Base-by-base conservation (phyloP, 352 stramenopile genomes). In the Phytophthora litchii region DNA sequence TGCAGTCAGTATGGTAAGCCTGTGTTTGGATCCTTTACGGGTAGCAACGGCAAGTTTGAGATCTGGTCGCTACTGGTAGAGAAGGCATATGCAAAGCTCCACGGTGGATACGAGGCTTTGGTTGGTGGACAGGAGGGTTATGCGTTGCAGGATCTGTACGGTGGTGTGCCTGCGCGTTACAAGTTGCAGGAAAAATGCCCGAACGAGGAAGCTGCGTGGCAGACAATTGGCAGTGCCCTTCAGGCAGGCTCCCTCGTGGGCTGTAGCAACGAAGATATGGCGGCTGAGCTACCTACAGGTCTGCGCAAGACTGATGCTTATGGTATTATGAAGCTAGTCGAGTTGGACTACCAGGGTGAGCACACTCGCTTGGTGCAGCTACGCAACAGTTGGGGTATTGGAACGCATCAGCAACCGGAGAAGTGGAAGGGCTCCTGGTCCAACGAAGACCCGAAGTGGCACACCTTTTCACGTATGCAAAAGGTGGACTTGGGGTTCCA, bases 31-130 rank as follows among this genome's bases (percentile, higher is more conserved):
- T 91, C 83, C 21, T 93, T 95, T 58, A 94, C 85, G 2, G 85
- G 85, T 43, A 83, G 64, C 63, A 88, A 86, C 49, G 79, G 66
- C 35, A 92, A 92, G 63, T 93, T 93, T 67, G 92, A 98, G 68
- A 87, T 98, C 42, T 98, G 93, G 94, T 92, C 91, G 12, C 53
- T 97, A 41, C 73, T 98, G 17, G 63, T 98, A 14, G 94, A 98
- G 66, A 98, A 98, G 61, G 93, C 93, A n/a, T 98, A 97, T 66
- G 92, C 94, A 1, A 98, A 98, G 57, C 82, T 96, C 25, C 88
- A 95, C 63, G 93, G 93, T 29, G 88, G 80, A 23, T 98, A 98
- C 67, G 86, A 92, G 35, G 68, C 74, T 4, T 91, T 98, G 41
- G 76, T 96, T 16, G 91, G 92, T 38, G 94, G 92, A 11, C 88